These are phyloP conservation scores for Paraurostyla sp. DNA, from an alignment of 73 alveolate species.

Conservation along the genomic window DNA sequence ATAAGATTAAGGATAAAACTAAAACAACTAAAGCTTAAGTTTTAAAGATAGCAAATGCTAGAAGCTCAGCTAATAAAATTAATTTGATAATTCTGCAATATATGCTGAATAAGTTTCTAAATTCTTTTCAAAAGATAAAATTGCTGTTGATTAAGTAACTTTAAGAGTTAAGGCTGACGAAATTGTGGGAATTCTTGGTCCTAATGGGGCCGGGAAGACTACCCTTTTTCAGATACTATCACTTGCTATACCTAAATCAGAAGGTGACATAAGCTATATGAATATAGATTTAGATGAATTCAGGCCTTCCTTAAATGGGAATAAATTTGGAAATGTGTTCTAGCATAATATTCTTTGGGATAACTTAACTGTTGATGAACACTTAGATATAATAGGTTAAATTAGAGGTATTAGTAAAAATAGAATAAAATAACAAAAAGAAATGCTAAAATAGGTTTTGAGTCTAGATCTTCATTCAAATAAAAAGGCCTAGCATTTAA, in stretches of 20 bases:
- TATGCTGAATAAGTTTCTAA: slow-evolving; percentile 72
- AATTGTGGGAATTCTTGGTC: slow-evolving; percentile 85
- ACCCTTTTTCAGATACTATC: slow-evolving; percentile 84
- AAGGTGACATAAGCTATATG: background rate
- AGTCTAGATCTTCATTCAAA: background rate
- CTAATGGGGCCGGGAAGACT: slow-evolving; percentile 94
- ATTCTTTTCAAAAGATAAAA: background rate
- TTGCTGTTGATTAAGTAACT: slow-evolving; percentile 47
- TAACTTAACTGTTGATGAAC: slow-evolving; percentile 81
- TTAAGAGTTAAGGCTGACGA: slow-evolving; percentile 58
- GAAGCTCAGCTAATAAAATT: too few relatives aligned
- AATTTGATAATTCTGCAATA: slow-evolving; percentile 64
- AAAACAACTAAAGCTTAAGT: too few relatives aligned
- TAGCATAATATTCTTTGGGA: slow-evolving; percentile 82
- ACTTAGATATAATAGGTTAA: slow-evolving; percentile 61
- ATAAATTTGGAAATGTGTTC: slow-evolving; percentile 74
- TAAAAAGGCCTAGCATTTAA: background rate
- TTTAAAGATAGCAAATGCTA: too few relatives aligned
- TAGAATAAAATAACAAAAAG: background rate
- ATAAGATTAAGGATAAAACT: too few relatives aligned
- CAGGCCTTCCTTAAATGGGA: background rate
- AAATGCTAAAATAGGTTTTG: background rate
- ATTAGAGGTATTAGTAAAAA: slow-evolving; percentile 61
- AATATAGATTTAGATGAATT: slow-evolving; percentile 7
- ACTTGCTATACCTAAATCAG: slow-evolving; percentile 54